These are phyloP conservation scores for Hymenoscyphus fraxineus DNA, from an alignment of 2,329 filamentous ascomycete genomes.

Conservation along the genomic window DNA sequence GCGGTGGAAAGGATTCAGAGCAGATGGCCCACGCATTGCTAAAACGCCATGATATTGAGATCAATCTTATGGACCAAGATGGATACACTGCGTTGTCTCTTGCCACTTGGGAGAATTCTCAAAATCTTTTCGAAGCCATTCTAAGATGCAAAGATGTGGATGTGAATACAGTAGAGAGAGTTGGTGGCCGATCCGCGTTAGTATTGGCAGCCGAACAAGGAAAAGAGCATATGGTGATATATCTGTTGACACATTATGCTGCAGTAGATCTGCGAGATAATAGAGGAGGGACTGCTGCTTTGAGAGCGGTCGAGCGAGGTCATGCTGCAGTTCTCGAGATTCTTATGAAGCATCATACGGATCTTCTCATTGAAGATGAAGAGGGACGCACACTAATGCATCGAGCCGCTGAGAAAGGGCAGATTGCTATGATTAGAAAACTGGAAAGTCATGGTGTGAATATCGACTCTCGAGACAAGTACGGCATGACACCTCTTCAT, in stretches of 20 bases:
- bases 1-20: neutral
- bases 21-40: constrained; percentile 14
- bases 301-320: constrained; percentile 14
- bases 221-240: constrained; percentile 9
- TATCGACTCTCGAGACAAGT: constrained; percentile 10
- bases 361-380: constrained; percentile 15
- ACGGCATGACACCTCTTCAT: constrained; percentile 22
- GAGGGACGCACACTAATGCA: constrained; percentile 17
- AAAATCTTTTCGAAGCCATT: constrained; percentile 12
- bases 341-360: constrained; percentile 6
- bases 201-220: constrained; percentile 11
- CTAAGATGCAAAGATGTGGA: constrained; percentile 6
- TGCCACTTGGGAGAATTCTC: constrained; percentile 5
- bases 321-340: constrained; percentile 6
- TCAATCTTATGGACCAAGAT: constrained; percentile 15
- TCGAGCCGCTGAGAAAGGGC: constrained; percentile 12
- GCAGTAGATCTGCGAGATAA: constrained; percentile 12
- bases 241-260: constrained; percentile 11
- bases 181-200: constrained; percentile 13
- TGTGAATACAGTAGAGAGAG: constrained; percentile 10
- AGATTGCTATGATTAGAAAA: constrained; percentile 8
- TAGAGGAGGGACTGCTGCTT: constrained; percentile 10
- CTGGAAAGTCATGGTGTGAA: constrained; percentile 4
- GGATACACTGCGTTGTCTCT: constrained; percentile 18
- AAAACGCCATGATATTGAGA: constrained; percentile 3